Conservation (phyloP, 2,329 filamentous ascomycete species). For the Fusarium irregulare region DNA sequence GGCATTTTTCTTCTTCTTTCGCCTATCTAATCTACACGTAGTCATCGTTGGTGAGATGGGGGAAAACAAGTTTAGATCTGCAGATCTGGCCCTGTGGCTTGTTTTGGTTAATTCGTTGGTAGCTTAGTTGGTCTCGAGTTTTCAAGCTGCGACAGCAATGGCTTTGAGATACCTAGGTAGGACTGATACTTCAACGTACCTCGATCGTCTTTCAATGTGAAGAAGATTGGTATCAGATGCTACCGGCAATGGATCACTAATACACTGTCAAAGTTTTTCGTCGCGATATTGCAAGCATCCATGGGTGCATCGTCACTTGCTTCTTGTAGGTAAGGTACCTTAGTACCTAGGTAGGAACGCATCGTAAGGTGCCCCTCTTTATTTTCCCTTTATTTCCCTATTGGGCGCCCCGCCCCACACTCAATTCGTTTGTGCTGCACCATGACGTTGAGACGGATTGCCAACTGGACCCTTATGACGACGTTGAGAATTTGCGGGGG, state of each 20-base stretch:
- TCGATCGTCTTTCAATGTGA: not conserved
- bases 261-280: not conserved
- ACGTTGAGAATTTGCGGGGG: conserved; percentile 20
- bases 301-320: not conserved
- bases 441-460: conserved; percentile 28
- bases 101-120: not conserved
- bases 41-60: not conserved
- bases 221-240: not conserved
- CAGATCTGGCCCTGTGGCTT: not conserved
- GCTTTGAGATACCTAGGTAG: not conserved
- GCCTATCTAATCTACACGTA: not conserved
- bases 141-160: not conserved
- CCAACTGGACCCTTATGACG: conserved; percentile 41
- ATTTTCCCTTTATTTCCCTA: not conserved
- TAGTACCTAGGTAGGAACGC: not conserved
- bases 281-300: not conserved
- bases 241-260: not conserved
- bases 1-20: not conserved
- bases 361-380: not conserved
- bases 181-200: not conserved
- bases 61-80: not conserved
- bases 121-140: not conserved
- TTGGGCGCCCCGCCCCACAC: not conserved
- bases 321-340: not conserved
- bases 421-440: conserved; percentile 30